These are phyloP conservation scores for Bondarzewia mesenterica DNA, from an alignment of 1,284 basidiomycete genomes.

Conservation along the genomic window DNA sequence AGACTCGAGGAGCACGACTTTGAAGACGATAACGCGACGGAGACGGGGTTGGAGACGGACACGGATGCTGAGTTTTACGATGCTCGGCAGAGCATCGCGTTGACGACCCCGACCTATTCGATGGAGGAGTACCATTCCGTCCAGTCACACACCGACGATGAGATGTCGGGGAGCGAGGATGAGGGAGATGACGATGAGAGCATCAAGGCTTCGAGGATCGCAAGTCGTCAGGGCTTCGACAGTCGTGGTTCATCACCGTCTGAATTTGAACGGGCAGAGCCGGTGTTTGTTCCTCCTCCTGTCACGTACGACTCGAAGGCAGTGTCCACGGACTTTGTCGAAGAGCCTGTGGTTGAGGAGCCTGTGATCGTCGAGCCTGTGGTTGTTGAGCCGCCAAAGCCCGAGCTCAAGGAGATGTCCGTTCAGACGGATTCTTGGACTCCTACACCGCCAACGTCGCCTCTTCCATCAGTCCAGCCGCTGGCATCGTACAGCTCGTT, in stretches of 20 bases:
- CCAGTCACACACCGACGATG: constrained; percentile 64
- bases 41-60: constrained; percentile 56
- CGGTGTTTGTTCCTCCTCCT: constrained; percentile 12
- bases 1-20: constrained; percentile 30
- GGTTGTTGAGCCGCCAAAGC: constrained; percentile 34
- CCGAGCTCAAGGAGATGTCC: constrained; percentile 61
- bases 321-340: constrained; percentile 24
- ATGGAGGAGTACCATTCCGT: constrained; percentile 72
- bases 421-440: constrained; percentile 71
- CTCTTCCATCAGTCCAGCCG: constrained; percentile 15
- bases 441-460: constrained; percentile 30
- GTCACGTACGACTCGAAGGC: constrained; percentile 32
- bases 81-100: constrained; percentile 65
- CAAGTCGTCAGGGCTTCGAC: constrained; percentile 22
- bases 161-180: constrained; percentile 35
- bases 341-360: constrained; percentile 20
- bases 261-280: constrained; percentile 3
- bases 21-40: constrained; percentile 54
- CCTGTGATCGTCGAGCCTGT: neutral
- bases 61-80: constrained; percentile 72
- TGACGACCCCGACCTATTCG: constrained; percentile 47
- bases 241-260: constrained; percentile 20
- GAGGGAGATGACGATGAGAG: constrained; percentile 60
- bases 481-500: constrained; percentile 13
- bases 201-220: constrained; percentile 52